Percentiles rank a stretch among this genome's conserved stretches.
These are phyloP conservation scores for Penicillium soppii DNA, from an alignment of 495 filamentous ascomycete genomes.

Conservation along the genomic window DNA sequence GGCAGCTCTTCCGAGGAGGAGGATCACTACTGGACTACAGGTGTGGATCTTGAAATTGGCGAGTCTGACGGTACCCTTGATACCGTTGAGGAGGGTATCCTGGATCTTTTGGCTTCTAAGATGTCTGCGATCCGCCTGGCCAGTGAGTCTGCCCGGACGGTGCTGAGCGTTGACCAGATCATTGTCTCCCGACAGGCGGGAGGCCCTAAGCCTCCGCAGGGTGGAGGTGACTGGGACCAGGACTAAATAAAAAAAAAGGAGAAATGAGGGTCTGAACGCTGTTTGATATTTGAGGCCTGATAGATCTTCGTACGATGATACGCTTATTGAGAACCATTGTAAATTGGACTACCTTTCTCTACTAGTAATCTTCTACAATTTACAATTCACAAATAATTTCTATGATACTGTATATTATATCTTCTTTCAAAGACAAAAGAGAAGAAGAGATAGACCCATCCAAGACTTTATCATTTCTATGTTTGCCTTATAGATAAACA, in stretches of 20 bases:
- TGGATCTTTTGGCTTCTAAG: conserved; percentile 90
- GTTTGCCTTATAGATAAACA: conserved; percentile 1
- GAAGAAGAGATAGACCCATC: no score
- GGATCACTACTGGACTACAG: conserved; percentile 79
- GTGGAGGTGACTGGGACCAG: conserved; percentile 98
- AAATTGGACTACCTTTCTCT: conserved; percentile 13
- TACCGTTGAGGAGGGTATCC: conserved; percentile 83
- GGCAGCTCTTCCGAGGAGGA: conserved; percentile 46
- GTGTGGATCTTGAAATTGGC: conserved; percentile 90
- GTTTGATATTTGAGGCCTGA: conserved; percentile 23
- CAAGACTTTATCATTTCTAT: not conserved
- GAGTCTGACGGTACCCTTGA: conserved; percentile 80
- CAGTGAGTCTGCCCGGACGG: conserved; percentile 89
- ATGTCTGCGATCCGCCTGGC: conserved; percentile 95
- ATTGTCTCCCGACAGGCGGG: conserved; percentile 97
- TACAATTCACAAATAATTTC: not conserved
- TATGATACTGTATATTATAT: no score
- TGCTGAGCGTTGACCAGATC: conserved; percentile 97
- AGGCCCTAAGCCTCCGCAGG: conserved; percentile 92
- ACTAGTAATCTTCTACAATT: not conserved
- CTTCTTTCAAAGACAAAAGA: no score
- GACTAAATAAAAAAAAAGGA: conserved; percentile 56
- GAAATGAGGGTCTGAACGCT: conserved; percentile 12
- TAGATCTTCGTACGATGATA: conserved; percentile 33
- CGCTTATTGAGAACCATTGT: conserved; percentile 13